phyloP scores from a whole-genome alignment of 345 rosid genomes.

The Citrus inodora region DNA sequence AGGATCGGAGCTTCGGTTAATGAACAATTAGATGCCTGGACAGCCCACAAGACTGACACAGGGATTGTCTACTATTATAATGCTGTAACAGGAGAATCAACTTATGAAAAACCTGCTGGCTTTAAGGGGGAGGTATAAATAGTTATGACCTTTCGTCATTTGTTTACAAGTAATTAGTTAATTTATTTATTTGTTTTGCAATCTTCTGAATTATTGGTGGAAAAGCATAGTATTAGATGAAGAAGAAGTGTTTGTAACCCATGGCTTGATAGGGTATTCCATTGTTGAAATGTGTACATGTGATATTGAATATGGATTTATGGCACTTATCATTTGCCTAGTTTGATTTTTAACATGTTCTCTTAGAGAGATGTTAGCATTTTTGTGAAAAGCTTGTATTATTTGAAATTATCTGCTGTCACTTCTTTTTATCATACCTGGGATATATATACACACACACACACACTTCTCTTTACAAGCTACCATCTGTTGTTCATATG shows the following conservation, averaged over 20 bases:
- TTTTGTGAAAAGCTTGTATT: background rate
- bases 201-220: background rate
- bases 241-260: background rate
- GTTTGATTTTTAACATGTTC: background rate
- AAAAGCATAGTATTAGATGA: background rate
- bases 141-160: background rate
- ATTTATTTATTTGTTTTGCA: background rate
- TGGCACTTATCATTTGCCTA: background rate
- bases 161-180: background rate
- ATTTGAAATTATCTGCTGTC: background rate
- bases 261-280: background rate
- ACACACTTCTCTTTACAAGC: background rate
- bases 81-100: slow-evolving; percentile 79
- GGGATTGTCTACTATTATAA: slow-evolving; percentile 87
- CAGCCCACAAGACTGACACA: slow-evolving; percentile 83
- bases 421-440: too few species aligned
- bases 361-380: background rate
- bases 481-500: background rate
- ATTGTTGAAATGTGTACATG: background rate
- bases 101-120: slow-evolving; percentile 84
- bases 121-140: slow-evolving; percentile 70
- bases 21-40: slow-evolving; percentile 71
- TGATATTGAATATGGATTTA: background rate
- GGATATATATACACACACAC: background rate
- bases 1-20: slow-evolving; percentile 30